phyloP scores from a whole-genome alignment of 768 basidiomycete species.

The Leccinellum rugosiceps region DNA sequence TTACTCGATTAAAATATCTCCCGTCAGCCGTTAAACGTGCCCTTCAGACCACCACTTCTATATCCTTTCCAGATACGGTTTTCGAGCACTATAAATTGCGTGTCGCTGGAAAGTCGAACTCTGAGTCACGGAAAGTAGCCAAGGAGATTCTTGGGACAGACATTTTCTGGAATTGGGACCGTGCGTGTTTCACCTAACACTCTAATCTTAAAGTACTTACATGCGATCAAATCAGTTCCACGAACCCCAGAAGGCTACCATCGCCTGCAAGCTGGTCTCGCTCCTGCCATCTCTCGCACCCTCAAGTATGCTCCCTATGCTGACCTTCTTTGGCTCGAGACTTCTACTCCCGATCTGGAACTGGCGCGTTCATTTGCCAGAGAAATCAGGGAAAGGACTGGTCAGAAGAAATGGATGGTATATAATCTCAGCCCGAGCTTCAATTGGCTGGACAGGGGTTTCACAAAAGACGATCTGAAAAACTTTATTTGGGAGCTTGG shows the following conservation, averaged over 20 bases:
- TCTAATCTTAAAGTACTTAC: not conserved
- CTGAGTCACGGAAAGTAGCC: constrained; percentile 70
- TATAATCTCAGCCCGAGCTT: constrained; percentile 95
- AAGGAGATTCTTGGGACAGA: constrained; percentile 57
- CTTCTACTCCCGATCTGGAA: constrained; percentile 79
- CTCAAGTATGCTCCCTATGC: constrained; percentile 81
- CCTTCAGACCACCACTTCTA: constrained; percentile 16
- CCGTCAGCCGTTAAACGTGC: constrained; percentile 23
- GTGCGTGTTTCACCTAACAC: constrained; percentile 41
- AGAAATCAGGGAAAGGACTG: constrained; percentile 66
- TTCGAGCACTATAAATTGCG: constrained; percentile 57
- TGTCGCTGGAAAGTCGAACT: constrained; percentile 64
- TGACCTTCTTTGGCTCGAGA: constrained; percentile 92
- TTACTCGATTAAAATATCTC: not conserved
- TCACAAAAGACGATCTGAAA: constrained; percentile 71
- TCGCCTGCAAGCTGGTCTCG: constrained; percentile 78
- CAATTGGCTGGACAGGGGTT: constrained; percentile 87
- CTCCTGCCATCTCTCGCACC: constrained; percentile 78
- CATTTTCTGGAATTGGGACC: constrained; percentile 88
- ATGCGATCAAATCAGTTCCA: constrained; percentile 50
- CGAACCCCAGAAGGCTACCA: constrained; percentile 91
- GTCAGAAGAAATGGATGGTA: constrained; percentile 70
- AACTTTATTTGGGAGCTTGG: constrained; percentile 88
- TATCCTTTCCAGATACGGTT: constrained; percentile 38
- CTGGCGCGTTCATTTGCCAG: constrained; percentile 78